Base-by-base conservation (phyloP, 805 yeast species). In the Nakazawaea ishiwadae region DNA sequence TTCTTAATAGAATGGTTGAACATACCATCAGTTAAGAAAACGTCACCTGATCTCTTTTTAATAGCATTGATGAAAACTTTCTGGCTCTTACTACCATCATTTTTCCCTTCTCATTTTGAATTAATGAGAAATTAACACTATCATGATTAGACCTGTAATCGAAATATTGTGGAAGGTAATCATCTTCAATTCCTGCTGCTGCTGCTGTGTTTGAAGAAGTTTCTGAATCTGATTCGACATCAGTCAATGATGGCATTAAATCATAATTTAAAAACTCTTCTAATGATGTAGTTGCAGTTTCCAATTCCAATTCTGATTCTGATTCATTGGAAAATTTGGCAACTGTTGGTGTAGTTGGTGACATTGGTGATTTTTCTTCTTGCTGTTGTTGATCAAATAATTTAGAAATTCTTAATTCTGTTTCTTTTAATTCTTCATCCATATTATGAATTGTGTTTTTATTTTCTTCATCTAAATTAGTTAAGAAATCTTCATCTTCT, bases 261-360 rank as follows among this genome's bases (percentile, higher is more conserved):
- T 40, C 44, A 15, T 35, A 40, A n/a, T 40, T 27, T n/a, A 40
- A 24, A 14, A 35, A 40, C 5, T 40, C 39, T 30, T 40, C 44
- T 21, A 40, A 40, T 14, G 30, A 24, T 7, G 19, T 26, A 4
- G 33, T 31, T 7, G 34, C 10, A n/a, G 31, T n/a, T 23, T 7
- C 10, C 21, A 20, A 16, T 15, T 10, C 16, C 12, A 17, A 4
- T 4, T 24, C 15, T 14, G 23, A 19, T 9, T n/a, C 11, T 36
- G 26, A 21, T 8, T 14, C 26, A 4, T n/a, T 8, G 11, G 28
- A n/a, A n/a, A 15, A 8, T 28, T 11, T 5, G 10, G 28, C 14
- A n/a, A 28, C n/a, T n/a, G 33, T 6, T 17, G 31, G 27, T 19
- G 19, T 15, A 12, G 28, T 12, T n/a, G 23, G 34, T 8, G 35